Percentiles rank a stretch among this genome's conserved stretches.
phyloP scores from a whole-genome alignment of 2,329 filamentous ascomycete genomes.

The Penicillium decumbens region DNA sequence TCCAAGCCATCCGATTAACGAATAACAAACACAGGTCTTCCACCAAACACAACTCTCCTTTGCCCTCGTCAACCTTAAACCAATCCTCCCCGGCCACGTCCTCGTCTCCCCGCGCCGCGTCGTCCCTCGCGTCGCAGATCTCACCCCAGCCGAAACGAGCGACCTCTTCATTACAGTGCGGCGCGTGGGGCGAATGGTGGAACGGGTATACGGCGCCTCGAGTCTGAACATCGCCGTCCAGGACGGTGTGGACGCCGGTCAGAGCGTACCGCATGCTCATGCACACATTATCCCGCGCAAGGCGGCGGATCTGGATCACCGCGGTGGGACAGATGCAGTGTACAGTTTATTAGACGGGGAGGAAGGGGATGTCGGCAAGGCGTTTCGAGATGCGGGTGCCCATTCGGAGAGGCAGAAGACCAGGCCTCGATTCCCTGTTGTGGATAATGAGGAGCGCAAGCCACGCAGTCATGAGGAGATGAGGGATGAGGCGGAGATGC shows the following conservation, averaged over 20 bases:
- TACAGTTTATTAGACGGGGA: conserved; percentile 80
- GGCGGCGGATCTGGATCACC: conserved; percentile 54
- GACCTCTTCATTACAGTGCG: conserved; percentile 89
- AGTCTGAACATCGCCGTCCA: conserved; percentile 94
- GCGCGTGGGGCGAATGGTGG: conserved; percentile 71
- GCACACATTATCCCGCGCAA: conserved; percentile 81
- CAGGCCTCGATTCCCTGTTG: conserved; percentile 60
- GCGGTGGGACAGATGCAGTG: conserved; percentile 64
- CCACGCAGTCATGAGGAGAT: conserved; percentile 70
- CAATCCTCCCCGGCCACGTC: conserved; percentile 86
- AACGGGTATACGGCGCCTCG: conserved; percentile 58
- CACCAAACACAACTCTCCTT: conserved; percentile 73
- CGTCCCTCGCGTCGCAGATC: conserved; percentile 69
- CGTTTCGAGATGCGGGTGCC: conserved; percentile 56
- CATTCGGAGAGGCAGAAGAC: conserved; percentile 40
- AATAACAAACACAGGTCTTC: conserved; percentile 64
- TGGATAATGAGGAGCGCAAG: conserved; percentile 66
- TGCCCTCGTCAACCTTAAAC: conserved; percentile 92
- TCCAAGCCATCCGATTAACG: background rate
- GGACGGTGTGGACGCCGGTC: conserved; percentile 82
- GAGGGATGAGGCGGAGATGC: conserved; percentile 67
- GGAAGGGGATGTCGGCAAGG: conserved; percentile 74
- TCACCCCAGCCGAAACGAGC: conserved; percentile 65
- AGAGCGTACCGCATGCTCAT: conserved; percentile 91
- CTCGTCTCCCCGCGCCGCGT: conserved; percentile 72